Evolutionary conservation across 2,329 filamentous ascomycete species (phyloP), one percentile per base, ranked within the genome.

Genomic region (Esteya vermicola): DNA sequence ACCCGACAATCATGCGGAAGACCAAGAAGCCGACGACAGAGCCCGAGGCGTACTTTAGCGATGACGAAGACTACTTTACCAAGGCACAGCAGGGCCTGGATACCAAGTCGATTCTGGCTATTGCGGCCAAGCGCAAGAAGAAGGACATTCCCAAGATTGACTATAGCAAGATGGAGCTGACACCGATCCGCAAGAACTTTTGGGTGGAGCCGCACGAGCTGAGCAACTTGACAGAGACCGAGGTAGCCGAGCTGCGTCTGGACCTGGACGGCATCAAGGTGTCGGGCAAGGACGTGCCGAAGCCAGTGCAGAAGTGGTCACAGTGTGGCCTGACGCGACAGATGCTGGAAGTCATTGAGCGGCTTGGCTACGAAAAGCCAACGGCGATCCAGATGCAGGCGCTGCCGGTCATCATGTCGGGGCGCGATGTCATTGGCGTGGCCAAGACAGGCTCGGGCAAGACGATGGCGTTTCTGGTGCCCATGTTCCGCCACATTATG

Each of bases 391-490:
- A 98, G 59, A 80, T 88, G 59, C 91, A 98, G 59, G 91, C 91
- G 3, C 78, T 96, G 44, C 91, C 91, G 2, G 80, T 86, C 9
- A 84, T 95, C 52, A 95, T 96, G 84, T 93, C 88, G 22, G 91
- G 91, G 9, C 77, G 86, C 49, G 91, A 98, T 63, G 83, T 95
- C 28, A 85, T 98, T 47, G 91, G 88, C 48, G 86, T 98, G 39
- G 91, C 91, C 16, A 96, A 96, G 64, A 98, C 91, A 21, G 91
- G 91, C 6, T 96, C 91, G 21, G 91, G 91, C 56, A 98, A 98
- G 64, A 98, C 91, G 0, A 78, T 96, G 51, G 91, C 91, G 6
- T 98, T 96, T 56, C 63, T 94, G 23, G 72, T 98, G 33, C 91
- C 91, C 28, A 95, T 96, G 85, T 95, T 98, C 57, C 78, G 91